Evolutionary conservation across 2,329 filamentous ascomycete genomes (phyloP), one percentile per base, ranked within the genome.

Genomic region (Fusarium solani-melongenae): DNA sequence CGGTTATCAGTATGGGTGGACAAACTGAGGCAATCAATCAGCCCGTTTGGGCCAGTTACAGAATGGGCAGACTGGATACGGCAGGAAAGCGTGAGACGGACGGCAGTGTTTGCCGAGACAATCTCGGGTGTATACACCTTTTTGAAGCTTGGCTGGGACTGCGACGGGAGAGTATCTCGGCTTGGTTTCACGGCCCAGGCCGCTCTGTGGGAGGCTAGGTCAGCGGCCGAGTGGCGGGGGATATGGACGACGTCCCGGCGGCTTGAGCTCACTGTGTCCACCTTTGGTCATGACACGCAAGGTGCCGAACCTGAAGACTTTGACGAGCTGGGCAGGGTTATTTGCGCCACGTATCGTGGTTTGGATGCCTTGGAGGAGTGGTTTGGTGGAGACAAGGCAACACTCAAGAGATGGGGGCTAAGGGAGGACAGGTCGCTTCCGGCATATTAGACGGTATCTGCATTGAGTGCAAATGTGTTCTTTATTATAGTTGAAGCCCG

Each of bases 161-260:
- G 36, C 6, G 59, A 44, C 3, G 59, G 17, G 12, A 58, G 20
- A 22, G 33, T 67, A n/a, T 44, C 64, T 2, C 49, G 58, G 14
- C 64, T 67, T 33, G 64, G 64, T 20, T 67, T 67, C 31, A 67
- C 64, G 11, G 64, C 46, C 17, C 59, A 67, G 34, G 59, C 51
- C 0, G 41, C 64, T 17, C 38, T 67, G 0, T 67, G 64, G 64
- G 64, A 67, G 51, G 64, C 64, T 14, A 58, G 34, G 27, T 67
- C 64, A 22, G 59, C 41, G 22, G 60, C 51, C 9, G 64, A 67
- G n/a, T 67, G 64, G 64, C 39, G 51, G 24, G 27, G n/a, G 9
- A 27, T 20, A 12, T 57, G 51, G 60, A 24, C n/a, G 24, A 53
- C n/a, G 9, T 56, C 39, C 11, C 34, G 31, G 15, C 39, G 64